Evolutionary conservation across 257 asterid genomes (phyloP).

Genomic region (Scutellaria barbata): DNA sequence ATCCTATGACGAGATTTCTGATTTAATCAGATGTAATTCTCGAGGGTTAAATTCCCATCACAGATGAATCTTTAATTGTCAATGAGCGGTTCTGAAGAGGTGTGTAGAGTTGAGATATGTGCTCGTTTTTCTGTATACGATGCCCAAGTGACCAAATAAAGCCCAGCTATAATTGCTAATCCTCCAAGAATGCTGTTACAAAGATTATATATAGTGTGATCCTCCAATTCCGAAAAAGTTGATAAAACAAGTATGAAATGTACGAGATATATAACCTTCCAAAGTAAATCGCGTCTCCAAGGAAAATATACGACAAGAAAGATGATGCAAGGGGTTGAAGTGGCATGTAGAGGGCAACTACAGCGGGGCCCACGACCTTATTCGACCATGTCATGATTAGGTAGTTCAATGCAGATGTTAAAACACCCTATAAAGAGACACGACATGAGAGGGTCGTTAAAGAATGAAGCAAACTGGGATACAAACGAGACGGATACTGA

Average conservation of each 20-base stretch:
- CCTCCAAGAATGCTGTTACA: conserved; percentile 86
- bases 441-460: not conserved
- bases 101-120: not conserved
- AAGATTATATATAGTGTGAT: not conserved
- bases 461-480: too few species aligned
- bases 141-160: conserved; percentile 95
- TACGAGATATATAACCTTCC: conserved; percentile 68
- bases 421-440: conserved; percentile 61
- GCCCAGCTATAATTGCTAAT: conserved; percentile 76
- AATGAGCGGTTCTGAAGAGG: conserved; percentile 15
- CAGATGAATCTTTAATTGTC: not conserved
- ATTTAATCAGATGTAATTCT: too few species aligned
- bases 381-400: conserved; percentile 89
- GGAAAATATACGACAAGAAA: conserved; percentile 78
- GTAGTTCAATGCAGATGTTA: conserved; percentile 88
- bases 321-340: conserved; percentile 94
- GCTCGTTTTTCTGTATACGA: conserved; percentile 59
- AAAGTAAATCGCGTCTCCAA: conserved; percentile 86
- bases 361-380: conserved; percentile 85
- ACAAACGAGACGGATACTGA: too few species aligned
- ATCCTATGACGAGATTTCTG: too few species aligned
- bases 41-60: too few species aligned
- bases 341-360: conserved; percentile 89
- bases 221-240: not conserved
- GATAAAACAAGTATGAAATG: not conserved